Evolutionary conservation across 345 rosid genomes (phyloP), one percentile per base, ranked within the genome.

Genomic region (Syzygium aromaticum): DNA sequence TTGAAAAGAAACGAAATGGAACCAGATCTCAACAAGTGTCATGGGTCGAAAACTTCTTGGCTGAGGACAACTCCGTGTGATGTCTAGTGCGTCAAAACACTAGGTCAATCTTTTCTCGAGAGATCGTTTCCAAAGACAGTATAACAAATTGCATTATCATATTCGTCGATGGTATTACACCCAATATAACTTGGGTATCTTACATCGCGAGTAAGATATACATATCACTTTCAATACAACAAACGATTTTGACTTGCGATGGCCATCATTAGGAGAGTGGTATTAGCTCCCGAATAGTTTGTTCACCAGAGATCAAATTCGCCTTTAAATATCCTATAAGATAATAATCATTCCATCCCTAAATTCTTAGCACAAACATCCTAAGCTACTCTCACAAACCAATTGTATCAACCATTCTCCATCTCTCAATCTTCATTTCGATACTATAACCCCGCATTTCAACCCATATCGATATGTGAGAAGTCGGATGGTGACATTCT

Each of bases 241-340:
- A 16, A 3, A 15, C 11, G 6, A 1, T 57, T 57, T 57, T 2
- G 6, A 57, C 12, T 3, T n/a, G 8, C 3, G 4, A n/a, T 61
- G 73, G 73, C 73, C 73, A 12, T n/a, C 9, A 6, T 61, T 61
- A n/a, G 17, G 8, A n/a, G 33, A 61, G 73, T n/a, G 73, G 6
- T n/a, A 27, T 61, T 15, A 61, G 0, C 8, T n/a, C 17, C 3
- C 0, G 0, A 27, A 27, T 1, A 0, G 11, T 61, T 14, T n/a
- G 4, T 61, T n/a, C 73, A 13, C 0, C 8, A n/a, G n/a, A 2
- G 5, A 19, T 9, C 28, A 61, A 61, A n/a, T 0, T 61, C 3
- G 1, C 33, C 73, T n/a, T 13, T 3, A n/a, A 61, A 61, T n/a
- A 61, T n/a, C 4, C 33, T 61, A 61, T 61, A 61, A 27, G n/a